phyloP scores from a whole-genome alignment of 495 filamentous ascomycete genomes.

The Annulohypoxylon stygium region DNA sequence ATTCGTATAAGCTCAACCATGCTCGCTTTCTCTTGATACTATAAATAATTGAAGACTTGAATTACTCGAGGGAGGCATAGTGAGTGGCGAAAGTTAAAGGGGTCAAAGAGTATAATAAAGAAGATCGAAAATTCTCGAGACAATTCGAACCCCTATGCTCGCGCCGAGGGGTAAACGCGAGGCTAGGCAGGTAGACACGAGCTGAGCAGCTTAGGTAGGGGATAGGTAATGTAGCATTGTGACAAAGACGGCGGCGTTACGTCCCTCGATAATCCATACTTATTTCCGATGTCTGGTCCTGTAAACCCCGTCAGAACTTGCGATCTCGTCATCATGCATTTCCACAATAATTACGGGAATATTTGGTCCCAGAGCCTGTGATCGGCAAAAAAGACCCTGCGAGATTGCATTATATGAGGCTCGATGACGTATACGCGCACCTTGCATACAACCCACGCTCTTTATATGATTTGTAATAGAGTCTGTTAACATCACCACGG shows the following conservation, averaged over 20 bases:
- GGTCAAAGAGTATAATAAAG: constrained; percentile 30
- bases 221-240: constrained; percentile 24
- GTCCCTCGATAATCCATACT: constrained; percentile 21
- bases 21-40: constrained; percentile 9
- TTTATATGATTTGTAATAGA: neutral
- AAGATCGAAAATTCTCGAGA: constrained; percentile 1
- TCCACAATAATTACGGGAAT: neutral
- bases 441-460: neutral
- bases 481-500: neutral
- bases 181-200: neutral
- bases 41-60: neutral
- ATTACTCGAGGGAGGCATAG: neutral
- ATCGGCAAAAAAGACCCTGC: constrained; percentile 12
- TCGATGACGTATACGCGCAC: constrained; percentile 21
- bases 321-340: constrained; percentile 18
- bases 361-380: neutral
- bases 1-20: constrained; percentile 48
- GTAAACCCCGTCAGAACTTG: neutral
- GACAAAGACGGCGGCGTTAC: constrained; percentile 24
- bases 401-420: constrained; percentile 14
- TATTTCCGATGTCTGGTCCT: constrained; percentile 18
- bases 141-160: constrained; percentile 8
- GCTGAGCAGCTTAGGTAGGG: neutral
- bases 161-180: constrained; percentile 36
- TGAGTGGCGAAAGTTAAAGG: constrained; percentile 1